A percentile compares a stretch with the other conserved stretches of the same genome.
phyloP scores from a whole-genome alignment of 345 rosid genomes.

The Gossypium mustelinum region DNA sequence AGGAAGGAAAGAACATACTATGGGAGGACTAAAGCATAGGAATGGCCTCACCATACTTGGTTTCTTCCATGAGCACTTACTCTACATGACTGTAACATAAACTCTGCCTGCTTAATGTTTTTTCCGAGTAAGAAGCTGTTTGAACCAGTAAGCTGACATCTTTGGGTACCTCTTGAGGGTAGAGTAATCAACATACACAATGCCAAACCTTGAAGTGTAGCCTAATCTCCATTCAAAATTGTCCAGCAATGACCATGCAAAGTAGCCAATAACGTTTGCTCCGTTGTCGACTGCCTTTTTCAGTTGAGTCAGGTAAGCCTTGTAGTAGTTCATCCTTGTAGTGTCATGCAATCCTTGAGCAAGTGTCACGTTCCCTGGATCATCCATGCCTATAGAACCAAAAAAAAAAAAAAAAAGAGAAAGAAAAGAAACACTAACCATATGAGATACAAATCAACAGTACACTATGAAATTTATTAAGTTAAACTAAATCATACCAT shows the following conservation, averaged over 20 bases:
- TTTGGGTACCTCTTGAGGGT: conserved; percentile 80
- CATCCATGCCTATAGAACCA: conserved; percentile 68
- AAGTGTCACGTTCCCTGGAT: conserved; percentile 74
- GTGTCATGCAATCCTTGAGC: conserved; percentile 71
- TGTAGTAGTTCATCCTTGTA: conserved; percentile 68
- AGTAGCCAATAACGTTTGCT: conserved; percentile 79
- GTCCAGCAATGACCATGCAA: conserved; percentile 95
- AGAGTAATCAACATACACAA: conserved; percentile 72
- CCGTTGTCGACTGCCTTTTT: conserved; percentile 83
- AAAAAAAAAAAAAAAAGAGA: too few species aligned
- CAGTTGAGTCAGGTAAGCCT: conserved; percentile 63
- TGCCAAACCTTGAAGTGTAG: conserved; percentile 93
- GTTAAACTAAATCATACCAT: conserved; percentile 42
- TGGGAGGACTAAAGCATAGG: not conserved
- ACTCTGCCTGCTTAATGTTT: conserved; percentile 17
- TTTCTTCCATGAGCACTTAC: conserved; percentile 4
- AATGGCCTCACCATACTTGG: not conserved
- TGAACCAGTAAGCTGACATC: conserved; percentile 93
- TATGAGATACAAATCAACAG: conserved; percentile 2
- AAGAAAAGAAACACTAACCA: not conserved
- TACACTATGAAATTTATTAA: not conserved
- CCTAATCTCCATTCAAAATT: conserved; percentile 93
- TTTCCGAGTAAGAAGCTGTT: conserved; percentile 44
- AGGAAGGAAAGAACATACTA: not conserved
- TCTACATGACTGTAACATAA: not conserved